Conservation (phyloP, 768 basidiomycete genomes). For the Lentinus tigrinus region DNA sequence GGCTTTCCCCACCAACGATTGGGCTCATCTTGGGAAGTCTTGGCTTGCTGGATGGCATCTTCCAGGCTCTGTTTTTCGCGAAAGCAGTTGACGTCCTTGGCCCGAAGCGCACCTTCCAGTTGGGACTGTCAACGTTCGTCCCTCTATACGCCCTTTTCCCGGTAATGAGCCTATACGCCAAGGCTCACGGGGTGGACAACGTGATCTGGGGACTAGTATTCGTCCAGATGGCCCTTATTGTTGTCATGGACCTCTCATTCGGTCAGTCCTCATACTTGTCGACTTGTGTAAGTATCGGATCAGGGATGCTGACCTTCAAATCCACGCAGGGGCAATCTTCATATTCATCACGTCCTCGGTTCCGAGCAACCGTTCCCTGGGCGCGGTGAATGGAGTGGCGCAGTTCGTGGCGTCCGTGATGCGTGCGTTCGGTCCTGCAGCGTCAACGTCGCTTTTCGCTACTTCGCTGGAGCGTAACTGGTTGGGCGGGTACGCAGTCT, state of each 20-base stretch:
- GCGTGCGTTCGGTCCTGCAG: slow-evolving; percentile 51
- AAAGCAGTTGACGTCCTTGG: slow-evolving; percentile 35
- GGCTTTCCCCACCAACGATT: slow-evolving; percentile 35
- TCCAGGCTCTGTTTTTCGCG: slow-evolving; percentile 39
- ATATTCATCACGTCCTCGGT: slow-evolving; percentile 32
- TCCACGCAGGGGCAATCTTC: slow-evolving; percentile 24
- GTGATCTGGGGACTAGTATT: slow-evolving; percentile 26
- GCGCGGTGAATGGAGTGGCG: slow-evolving; percentile 52
- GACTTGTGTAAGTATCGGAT: no score
- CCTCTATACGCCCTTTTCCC: slow-evolving; percentile 30
- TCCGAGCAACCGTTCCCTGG: slow-evolving; percentile 37
- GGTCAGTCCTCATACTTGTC: slow-evolving; percentile 20
- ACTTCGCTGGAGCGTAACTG: slow-evolving; percentile 45
- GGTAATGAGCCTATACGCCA: slow-evolving; percentile 26
- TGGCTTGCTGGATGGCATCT: slow-evolving; percentile 36
- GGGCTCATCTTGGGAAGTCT: slow-evolving; percentile 35
- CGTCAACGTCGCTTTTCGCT: slow-evolving; percentile 58
- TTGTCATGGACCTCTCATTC: slow-evolving; percentile 30
- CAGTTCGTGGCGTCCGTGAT: slow-evolving; percentile 50
- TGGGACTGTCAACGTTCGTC: slow-evolving; percentile 26
- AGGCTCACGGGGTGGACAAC: slow-evolving; percentile 12
- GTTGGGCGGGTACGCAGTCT: slow-evolving; percentile 46
- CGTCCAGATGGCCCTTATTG: slow-evolving; percentile 24
- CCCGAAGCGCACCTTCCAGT: slow-evolving; percentile 30
- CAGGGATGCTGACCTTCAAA: neutral